Percentiles rank a stretch among this genome's conserved stretches.
Evolutionary conservation across 306 rosid species (phyloP).

Genomic region (Quercus berberidifolia): DNA sequence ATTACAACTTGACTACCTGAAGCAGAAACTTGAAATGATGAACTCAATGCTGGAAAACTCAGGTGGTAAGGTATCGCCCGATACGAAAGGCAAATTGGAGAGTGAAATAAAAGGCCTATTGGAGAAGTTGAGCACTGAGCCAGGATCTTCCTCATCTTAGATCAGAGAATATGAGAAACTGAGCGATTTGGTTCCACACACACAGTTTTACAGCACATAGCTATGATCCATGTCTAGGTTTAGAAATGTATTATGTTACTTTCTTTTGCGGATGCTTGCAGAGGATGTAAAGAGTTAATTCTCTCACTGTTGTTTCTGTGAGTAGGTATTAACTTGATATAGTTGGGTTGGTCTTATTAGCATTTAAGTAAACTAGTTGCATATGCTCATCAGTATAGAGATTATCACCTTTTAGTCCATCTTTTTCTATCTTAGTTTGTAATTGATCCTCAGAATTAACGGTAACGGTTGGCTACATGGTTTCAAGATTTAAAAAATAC

Average conservation of each 20-base stretch:
- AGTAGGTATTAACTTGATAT: conserved; percentile 3
- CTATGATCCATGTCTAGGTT: conserved; percentile 29
- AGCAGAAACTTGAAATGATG: conserved; percentile 50
- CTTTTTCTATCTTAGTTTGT: not conserved
- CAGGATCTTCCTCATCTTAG: conserved; percentile 36
- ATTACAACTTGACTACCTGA: conserved; percentile 40
- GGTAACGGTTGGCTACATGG: not conserved
- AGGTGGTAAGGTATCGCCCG: conserved; percentile 27
- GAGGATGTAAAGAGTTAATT: not conserved
- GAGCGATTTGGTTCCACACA: conserved; percentile 1
- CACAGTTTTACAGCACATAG: not conserved
- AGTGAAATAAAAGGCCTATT: conserved; percentile 51
- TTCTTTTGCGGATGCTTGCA: conserved; percentile 15
- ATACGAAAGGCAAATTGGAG: conserved; percentile 40
- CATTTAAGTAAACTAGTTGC: not conserved
- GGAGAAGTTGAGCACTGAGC: conserved; percentile 60
- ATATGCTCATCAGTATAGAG: conserved; percentile 1
- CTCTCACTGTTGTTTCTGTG: not conserved
- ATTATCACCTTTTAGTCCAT: not conserved
- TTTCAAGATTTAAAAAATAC: not conserved
- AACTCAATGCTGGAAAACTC: conserved; percentile 47
- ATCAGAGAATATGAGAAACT: conserved; percentile 1
- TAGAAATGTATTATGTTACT: conserved; percentile 16
- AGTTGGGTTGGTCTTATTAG: not conserved
- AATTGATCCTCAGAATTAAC: not conserved